Base-by-base conservation (phyloP, 2,329 filamentous ascomycete species). In the Hypoxylon rubiginosum region DNA sequence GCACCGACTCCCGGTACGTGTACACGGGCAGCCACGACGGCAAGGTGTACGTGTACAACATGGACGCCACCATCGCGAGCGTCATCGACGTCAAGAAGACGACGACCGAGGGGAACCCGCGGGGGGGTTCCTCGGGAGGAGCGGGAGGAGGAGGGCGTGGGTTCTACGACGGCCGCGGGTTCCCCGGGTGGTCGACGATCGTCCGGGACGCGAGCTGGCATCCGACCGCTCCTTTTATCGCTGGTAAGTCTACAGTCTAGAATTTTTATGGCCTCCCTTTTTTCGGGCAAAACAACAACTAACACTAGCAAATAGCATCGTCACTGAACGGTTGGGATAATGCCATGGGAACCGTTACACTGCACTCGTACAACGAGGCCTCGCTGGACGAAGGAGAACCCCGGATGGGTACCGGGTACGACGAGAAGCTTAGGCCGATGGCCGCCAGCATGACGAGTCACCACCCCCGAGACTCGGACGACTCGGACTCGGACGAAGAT, bases 191-290 rank as follows among this genome's bases (percentile, higher is more conserved):
- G 91, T 86, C 86, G 67, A 93, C 93, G 0, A 92, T 92, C 71
- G 92, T 97, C 19, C 85, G 94, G 34, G 94, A 97, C 82, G 93
- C 92, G 21, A 93, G 91, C 75, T 97, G 94, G 94, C 94, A 97
- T 81, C 94, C 94, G 0, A 91, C 86, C 69, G 92, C 91, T 1
- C 93, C 94, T 0, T 84, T 97, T 43, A 84, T 97, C 68, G 94
- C 85, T 73, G 85, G 86, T 87, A 76, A 80, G 84, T 82, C 36
- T 59, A n/a, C n/a, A 9, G 13, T 51, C 39, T 10, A 5, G 10
- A 19, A 43, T 4, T 46, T 43, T 43, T 43, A 17, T 43, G 39
- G n/a, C 2, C 7, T 6, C 17, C 26, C 43, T 59, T 5, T 45
- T 41, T 11, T 49, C 13, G 32, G 32, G 17, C 45, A 39, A 34